Evolutionary conservation across 2,329 filamentous ascomycete species (phyloP), one percentile per base, ranked within the genome.

Genomic region (Fusarium virguliforme): DNA sequence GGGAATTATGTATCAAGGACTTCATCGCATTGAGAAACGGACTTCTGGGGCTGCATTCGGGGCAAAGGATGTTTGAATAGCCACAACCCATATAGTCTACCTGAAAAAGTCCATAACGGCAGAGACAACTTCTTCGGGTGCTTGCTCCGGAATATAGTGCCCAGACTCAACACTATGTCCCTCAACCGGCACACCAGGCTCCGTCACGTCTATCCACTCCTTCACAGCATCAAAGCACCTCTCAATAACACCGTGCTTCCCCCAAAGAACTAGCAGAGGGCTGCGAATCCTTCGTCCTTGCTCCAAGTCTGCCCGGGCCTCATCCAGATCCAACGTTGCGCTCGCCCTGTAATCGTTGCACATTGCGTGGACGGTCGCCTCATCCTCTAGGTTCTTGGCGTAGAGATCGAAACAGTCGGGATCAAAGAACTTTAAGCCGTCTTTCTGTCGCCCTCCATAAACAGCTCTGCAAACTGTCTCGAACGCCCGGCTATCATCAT

Each of bases 281-380:
- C 81, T 83, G 15, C 75, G 70, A 6, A 89, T 82, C 75, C 81
- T 81, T 65, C 79, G 80, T 0, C 84, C 85, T 1, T 77, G 75
- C 7, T 78, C 73, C 54, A 84, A 64, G 74, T 89, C 86, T 22
- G 79, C 76, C 62, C 81, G 81, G 41, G 86, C 81, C 73, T 85
- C 83, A 2, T 87, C 84, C 6, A 89, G 73, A 75, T 90, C 88
- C 26, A 87, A 71, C 0, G 82, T 85, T 13, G 85, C 85, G 6
- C 81, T 82, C 1, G 87, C 87, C 10, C 86, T 79, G 65, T 90
- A 90, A 70, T 90, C 88, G 67, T 89, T 83, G 65, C 86, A 88
- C 79, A 84, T 86, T 0, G 82, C 82, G 64, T 84, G 82, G 10
- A 89, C 81, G 0, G 81, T 77, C 0, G 76, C 79, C 2, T 77